Evolutionary conservation across 78 protist species (phyloP).

Genomic region (Dictyostelium citrinum): DNA sequence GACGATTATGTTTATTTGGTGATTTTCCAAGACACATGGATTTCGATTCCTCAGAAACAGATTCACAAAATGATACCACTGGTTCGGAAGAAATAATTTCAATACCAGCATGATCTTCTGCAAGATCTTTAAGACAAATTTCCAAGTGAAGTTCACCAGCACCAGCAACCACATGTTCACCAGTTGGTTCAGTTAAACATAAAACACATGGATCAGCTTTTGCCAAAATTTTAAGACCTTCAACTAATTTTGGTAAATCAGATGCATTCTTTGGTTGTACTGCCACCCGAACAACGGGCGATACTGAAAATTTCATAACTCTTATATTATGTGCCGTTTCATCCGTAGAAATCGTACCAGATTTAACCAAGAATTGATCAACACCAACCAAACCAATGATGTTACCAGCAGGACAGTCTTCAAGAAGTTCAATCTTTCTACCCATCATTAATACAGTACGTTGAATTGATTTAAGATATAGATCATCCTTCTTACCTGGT

Average conservation of each 20-base stretch:
- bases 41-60: constrained; percentile 62
- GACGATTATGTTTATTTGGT: constrained; percentile 99
- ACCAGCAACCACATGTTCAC: constrained; percentile 99
- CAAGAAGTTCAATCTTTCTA: constrained; percentile 91
- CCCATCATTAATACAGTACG: constrained; percentile 99
- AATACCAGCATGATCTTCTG: constrained; percentile 76
- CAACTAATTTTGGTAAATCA: constrained; percentile 98
- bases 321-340: constrained; percentile 86
- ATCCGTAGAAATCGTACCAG: constrained; percentile 93
- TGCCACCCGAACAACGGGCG: constrained; percentile 99
- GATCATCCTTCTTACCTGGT: constrained; percentile 94
- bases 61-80: constrained; percentile 98
- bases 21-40: constrained; percentile 93
- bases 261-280: constrained; percentile 96
- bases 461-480: constrained; percentile 93
- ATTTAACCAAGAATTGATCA: constrained; percentile 96
- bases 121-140: constrained; percentile 98
- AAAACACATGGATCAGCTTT: constrained; percentile 96
- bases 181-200: constrained; percentile 90
- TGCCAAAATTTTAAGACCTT: constrained; percentile 97
- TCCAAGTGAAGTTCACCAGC: constrained; percentile 99
- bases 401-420: constrained; percentile 96
- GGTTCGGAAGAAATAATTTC: constrained; percentile 95
- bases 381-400: constrained; percentile 96
- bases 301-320: constrained; percentile 98